Percentiles rank a stretch among this genome's conserved stretches.
phyloP scores from a whole-genome alignment of 495 filamentous ascomycete genomes.

The Podospora tetraspora region DNA sequence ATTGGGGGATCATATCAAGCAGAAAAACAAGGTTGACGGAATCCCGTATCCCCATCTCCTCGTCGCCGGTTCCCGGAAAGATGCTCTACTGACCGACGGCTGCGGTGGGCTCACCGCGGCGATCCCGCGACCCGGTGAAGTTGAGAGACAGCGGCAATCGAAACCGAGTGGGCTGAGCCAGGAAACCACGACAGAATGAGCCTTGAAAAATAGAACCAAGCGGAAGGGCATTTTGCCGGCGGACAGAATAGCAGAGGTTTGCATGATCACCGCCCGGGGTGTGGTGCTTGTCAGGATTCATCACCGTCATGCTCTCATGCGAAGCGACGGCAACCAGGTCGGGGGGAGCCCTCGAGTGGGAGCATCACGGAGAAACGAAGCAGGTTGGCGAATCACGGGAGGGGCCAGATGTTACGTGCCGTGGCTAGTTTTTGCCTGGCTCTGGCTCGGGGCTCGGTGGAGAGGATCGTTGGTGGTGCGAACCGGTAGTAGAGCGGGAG shows the following conservation, averaged over 20 bases:
- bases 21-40: neutral
- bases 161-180: neutral
- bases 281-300: slow-evolving; percentile 14
- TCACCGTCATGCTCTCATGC: slow-evolving; percentile 8
- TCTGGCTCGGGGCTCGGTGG: neutral
- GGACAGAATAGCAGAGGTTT: slow-evolving; percentile 14
- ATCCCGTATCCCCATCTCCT: neutral
- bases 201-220: neutral
- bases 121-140: neutral
- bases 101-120: neutral
- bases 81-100: neutral
- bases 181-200: neutral
- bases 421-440: neutral
- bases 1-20: neutral
- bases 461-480: neutral
- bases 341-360: neutral
- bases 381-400: neutral
- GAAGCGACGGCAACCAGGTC: neutral
- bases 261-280: slow-evolving; percentile 21
- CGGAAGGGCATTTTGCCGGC: slow-evolving; percentile 1
- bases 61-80: neutral
- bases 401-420: neutral
- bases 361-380: neutral
- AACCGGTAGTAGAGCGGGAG: neutral
- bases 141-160: neutral